Conservation (phyloP, 1,139 yeast species). For the Lodderomyces metapsilosis region DNA sequence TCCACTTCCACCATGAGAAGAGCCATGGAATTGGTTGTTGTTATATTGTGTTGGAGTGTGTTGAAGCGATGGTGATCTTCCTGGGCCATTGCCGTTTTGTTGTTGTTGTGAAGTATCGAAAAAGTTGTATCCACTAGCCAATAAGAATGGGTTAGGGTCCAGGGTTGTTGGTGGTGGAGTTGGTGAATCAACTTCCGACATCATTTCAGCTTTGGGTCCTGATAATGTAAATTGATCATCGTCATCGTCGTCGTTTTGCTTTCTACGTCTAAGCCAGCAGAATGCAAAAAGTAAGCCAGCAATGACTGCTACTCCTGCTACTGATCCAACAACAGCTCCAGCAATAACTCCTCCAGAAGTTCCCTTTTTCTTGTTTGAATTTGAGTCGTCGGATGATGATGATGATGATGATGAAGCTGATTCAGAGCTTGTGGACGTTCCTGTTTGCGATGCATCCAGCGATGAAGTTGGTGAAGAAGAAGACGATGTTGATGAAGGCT, state of each 20-base stretch:
- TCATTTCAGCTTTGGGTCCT: conserved; percentile 25
- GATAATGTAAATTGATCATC: conserved; percentile 38
- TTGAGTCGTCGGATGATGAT: conserved; percentile 11
- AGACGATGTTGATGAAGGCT: conserved; percentile 14
- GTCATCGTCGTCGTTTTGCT: conserved; percentile 34
- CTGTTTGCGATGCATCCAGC: conserved; percentile 10
- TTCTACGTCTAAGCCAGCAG: conserved; percentile 34
- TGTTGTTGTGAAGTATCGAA: conserved; percentile 17
- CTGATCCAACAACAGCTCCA: conserved; percentile 66
- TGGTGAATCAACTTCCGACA: conserved; percentile 8
- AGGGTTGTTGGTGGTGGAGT: conserved; percentile 11
- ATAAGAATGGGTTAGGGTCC: conserved; percentile 23
- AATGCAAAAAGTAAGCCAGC: conserved; percentile 40
- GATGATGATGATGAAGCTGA: conserved; percentile 18
- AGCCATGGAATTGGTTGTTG: conserved; percentile 3
- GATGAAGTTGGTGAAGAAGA: conserved; percentile 18
- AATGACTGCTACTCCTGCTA: conserved; percentile 48
- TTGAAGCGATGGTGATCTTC: conserved; percentile 11
- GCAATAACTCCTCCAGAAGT: conserved; percentile 65
- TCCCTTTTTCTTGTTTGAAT: conserved; percentile 18
- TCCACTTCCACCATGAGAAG: conserved; percentile 4
- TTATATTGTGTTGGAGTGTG: conserved; percentile 7
- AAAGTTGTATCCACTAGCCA: conserved; percentile 17
- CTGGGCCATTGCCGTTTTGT: not conserved
- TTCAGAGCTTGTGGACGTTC: conserved; percentile 17